Conservation (phyloP, 148 eudicot genomes). For the Pharnaceum exiguum region DNA sequence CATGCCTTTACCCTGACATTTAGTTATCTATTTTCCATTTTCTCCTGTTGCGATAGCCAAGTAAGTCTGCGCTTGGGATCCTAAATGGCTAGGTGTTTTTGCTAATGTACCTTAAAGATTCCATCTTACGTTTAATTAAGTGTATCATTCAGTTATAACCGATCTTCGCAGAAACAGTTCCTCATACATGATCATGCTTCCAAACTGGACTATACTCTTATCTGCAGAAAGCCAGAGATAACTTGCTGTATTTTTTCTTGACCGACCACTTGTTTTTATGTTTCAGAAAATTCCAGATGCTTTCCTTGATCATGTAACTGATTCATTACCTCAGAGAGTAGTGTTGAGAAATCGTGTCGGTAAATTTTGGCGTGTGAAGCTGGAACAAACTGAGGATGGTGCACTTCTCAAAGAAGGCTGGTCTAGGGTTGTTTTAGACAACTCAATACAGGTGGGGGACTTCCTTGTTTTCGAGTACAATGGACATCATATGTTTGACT, state of each 20-base stretch:
- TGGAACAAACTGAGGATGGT: background rate
- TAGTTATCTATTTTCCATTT: too few species aligned
- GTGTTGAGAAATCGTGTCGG: background rate
- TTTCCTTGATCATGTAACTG: background rate
- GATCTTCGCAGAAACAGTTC: too few species aligned
- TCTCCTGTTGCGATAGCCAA: too few species aligned
- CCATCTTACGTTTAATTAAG: too few species aligned
- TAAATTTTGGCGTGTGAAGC: constrained; percentile 11
- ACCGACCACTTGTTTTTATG: background rate
- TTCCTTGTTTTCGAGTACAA: constrained; percentile 5
- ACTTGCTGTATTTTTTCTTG: background rate
- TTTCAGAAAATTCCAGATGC: constrained; percentile 15
- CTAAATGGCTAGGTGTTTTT: too few species aligned
- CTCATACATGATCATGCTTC: background rate
- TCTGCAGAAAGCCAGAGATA: background rate
- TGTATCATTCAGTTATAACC: too few species aligned
- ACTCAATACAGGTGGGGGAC: constrained; percentile 1
- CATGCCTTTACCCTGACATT: too few species aligned
- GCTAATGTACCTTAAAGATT: too few species aligned
- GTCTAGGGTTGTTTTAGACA: constrained; percentile 4
- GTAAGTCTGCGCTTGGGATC: too few species aligned
- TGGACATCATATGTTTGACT: background rate
- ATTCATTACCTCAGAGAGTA: constrained; percentile 1
- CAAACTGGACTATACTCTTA: background rate
- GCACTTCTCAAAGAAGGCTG: constrained; percentile 3